These are phyloP conservation scores for Saccharomycopsis capsularis DNA, from an alignment of 805 yeast genomes.

Conservation along the genomic window DNA sequence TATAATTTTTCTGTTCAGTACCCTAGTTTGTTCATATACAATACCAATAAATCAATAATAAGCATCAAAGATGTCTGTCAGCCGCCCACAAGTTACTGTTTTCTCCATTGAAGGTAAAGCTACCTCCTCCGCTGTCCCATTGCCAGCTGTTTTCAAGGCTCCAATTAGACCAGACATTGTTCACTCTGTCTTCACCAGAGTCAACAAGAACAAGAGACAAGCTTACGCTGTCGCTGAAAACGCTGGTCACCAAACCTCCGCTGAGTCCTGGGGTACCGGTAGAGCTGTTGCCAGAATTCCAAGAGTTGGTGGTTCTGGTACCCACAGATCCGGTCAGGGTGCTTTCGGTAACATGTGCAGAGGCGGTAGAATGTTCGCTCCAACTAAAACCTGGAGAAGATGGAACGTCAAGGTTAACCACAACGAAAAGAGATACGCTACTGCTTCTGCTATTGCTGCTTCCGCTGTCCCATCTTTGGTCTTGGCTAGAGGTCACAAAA, in stretches of 20 bases:
- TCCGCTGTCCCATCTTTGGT: conserved; percentile 97
- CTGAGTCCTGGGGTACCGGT: conserved; percentile 99
- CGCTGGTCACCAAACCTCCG: conserved; percentile 99
- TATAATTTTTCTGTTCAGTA: too few species aligned
- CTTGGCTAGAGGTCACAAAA: conserved; percentile 99
- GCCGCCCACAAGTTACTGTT: conserved; percentile 97
- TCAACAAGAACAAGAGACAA: conserved; percentile 99
- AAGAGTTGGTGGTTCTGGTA: conserved; percentile 99
- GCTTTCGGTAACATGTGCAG: conserved; percentile 99
- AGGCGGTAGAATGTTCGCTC: conserved; percentile 99
- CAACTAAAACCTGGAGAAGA: conserved; percentile 99
- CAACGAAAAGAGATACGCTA: conserved; percentile 99
- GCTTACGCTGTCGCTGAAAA: conserved; percentile 99
- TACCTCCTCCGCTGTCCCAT: conserved; percentile 75
- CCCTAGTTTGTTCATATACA: background rate
- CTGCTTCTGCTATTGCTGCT: conserved; percentile 99
- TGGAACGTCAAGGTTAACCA: conserved; percentile 99
- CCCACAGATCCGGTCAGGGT: conserved; percentile 99
- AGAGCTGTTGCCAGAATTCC: conserved; percentile 99
- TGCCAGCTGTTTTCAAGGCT: conserved; percentile 98
- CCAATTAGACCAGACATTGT: conserved; percentile 99
- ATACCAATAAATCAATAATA: background rate
- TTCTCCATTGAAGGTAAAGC: conserved; percentile 82
- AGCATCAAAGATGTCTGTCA: conserved; percentile 39
- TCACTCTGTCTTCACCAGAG: conserved; percentile 96